A percentile compares a stretch with the other conserved stretches of the same genome.
Conservation (phyloP, 495 filamentous ascomycete species). For the Penicillium daleae region DNA sequence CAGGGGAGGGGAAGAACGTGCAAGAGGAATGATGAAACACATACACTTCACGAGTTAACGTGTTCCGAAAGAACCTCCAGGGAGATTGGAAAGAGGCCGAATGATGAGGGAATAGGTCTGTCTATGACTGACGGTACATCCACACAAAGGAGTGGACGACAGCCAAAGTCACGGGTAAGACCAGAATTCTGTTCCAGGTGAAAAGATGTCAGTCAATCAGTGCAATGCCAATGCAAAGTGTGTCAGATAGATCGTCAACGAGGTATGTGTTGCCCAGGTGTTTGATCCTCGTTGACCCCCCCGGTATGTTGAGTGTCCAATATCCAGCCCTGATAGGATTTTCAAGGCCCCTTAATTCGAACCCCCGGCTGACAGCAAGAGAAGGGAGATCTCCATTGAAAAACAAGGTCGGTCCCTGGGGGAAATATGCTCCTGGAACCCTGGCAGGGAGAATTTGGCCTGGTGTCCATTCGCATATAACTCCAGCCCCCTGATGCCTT, state of each 20-base stretch:
- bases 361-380: slow-evolving; percentile 9
- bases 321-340: slow-evolving; percentile 21
- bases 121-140: slow-evolving; percentile 28
- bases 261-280: slow-evolving; percentile 35
- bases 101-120: slow-evolving; percentile 12
- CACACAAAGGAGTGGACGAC: slow-evolving; percentile 19
- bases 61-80: slow-evolving; percentile 30
- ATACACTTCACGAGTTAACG: slow-evolving; percentile 43
- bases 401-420: slow-evolving; percentile 12
- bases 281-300: slow-evolving; percentile 19
- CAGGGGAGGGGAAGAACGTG: slow-evolving; percentile 42
- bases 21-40: slow-evolving; percentile 37
- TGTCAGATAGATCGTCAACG: slow-evolving; percentile 3
- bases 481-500: slow-evolving; percentile 14
- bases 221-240: background rate
- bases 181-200: slow-evolving; percentile 6
- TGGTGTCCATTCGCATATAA: slow-evolving; percentile 18
- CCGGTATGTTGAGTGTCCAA: slow-evolving; percentile 23
- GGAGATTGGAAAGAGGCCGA: slow-evolving; percentile 24
- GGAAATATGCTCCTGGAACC: slow-evolving; percentile 1
- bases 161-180: slow-evolving; percentile 7
- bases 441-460: slow-evolving; percentile 22
- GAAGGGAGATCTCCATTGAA: slow-evolving; percentile 19
- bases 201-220: slow-evolving; percentile 15
- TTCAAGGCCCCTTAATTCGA: slow-evolving; percentile 23